These are phyloP conservation scores for Botryotinia calthae DNA, from an alignment of 2,329 filamentous ascomycete species.

Conservation along the genomic window DNA sequence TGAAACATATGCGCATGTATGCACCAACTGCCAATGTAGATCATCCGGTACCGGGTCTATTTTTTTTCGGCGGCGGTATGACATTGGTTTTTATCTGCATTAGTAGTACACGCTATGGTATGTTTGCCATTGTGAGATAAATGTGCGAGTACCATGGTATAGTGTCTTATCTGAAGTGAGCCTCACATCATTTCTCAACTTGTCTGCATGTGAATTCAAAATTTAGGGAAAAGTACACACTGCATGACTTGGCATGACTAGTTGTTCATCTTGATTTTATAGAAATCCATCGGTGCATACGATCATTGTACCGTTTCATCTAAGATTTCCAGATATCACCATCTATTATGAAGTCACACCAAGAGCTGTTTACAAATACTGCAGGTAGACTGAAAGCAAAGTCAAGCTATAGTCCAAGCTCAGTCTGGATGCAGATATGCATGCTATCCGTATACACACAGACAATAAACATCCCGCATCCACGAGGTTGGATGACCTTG, in stretches of 20 bases:
- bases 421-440: not conserved
- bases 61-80: not conserved
- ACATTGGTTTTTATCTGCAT: not conserved
- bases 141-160: not conserved
- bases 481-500: not conserved
- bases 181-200: not conserved
- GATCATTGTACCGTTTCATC: not conserved
- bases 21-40: not conserved
- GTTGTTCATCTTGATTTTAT: not conserved
- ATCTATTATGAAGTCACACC: not conserved
- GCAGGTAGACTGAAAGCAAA: not conserved
- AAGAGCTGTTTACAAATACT: not conserved
- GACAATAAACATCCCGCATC: not conserved
- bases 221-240: not conserved
- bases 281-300: not conserved
- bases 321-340: not conserved
- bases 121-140: not conserved
- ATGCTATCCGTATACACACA: not conserved
- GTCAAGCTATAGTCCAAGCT: not conserved
- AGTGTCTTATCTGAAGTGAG: not conserved
- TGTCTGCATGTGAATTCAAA: not conserved
- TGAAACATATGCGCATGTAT: conserved; percentile 2
- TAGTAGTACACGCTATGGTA: not conserved
- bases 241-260: not conserved
- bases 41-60: not conserved